Evolutionary conservation across 371 early-diverging fungal species (phyloP), one percentile per base, ranked within the genome.

Genomic region (Circinella minor): DNA sequence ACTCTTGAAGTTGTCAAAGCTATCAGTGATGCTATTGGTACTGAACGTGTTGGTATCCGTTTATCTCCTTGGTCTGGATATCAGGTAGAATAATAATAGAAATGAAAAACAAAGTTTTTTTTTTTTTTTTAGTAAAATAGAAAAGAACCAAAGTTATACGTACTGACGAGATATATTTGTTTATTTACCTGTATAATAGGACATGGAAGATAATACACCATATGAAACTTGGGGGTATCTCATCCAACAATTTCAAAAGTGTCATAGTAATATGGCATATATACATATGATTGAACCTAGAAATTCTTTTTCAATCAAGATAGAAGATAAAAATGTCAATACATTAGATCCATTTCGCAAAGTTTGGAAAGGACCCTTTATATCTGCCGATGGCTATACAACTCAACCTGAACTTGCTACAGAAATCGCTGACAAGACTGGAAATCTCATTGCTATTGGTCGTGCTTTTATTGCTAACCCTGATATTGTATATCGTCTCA

Each of bases 401-500:
- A 69, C 65, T 4, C 36, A 73, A 17, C 55, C 63, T n/a, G 55
- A 72, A 8, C 39, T 48, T 5, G 77, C 77, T n/a, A 51, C 51
- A n/a, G 59, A 74, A n/a, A 51, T 65, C 37, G 72, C 76, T 47
- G 74, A 77, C 39, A 37, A 67, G 15, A 67, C 72, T 3, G 77
- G 70, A 8, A 70, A 79, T 61, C 60, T 75, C 18, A 66, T 77
- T 51, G 81, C 77, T 1, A 69, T 79, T 51, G 79, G 79, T 11
- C 75, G 81, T 27, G 36, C 73, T 7, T 81, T 74, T 34, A 75
- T 81, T 63, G 72, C 81, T 47, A 81, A 81, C 11, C 81, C 79
- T 36, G 81, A 81, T 68, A 69, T 79, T 61, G 70, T 65, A 9
- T 38, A 70, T 34, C 69, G 81, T 13, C 64, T 81, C 49, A 64